phyloP scores from a whole-genome alignment of 768 basidiomycete species.

The Phanerodontia chrysosporium region DNA sequence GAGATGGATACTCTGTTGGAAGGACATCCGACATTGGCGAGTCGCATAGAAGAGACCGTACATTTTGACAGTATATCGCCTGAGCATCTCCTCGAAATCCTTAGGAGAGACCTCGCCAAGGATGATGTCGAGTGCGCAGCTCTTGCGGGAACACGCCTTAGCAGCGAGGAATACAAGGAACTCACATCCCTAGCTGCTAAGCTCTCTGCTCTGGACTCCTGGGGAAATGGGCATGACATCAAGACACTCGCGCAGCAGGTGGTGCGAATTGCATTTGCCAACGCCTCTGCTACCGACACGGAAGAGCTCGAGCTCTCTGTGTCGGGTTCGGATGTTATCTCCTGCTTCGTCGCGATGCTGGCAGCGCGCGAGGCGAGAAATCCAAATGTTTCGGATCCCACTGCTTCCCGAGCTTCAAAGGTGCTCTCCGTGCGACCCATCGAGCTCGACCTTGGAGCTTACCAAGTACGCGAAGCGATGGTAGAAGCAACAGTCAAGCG shows the following conservation, averaged over 20 bases:
- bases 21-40: conserved; percentile 60
- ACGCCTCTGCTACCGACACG: neutral
- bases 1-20: conserved; percentile 59
- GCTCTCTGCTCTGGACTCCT: conserved; percentile 44
- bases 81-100: conserved; percentile 44
- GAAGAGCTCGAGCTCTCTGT: conserved; percentile 18
- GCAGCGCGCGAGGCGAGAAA: neutral
- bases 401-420: no score
- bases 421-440: no score
- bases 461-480: no score
- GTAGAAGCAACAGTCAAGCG: no score
- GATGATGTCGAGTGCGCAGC: conserved; percentile 34
- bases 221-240: conserved; percentile 71
- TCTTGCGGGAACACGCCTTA: conserved; percentile 31
- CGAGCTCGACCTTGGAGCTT: conserved; percentile 41
- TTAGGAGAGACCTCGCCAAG: conserved; percentile 45
- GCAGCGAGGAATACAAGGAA: conserved; percentile 25
- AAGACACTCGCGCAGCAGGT: conserved; percentile 48
- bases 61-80: conserved; percentile 48
- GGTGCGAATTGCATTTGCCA: conserved; percentile 36
- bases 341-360: conserved; percentile 16
- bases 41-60: conserved; percentile 63
- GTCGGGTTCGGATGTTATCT: conserved; percentile 25
- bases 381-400: no score
- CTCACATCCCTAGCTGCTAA: conserved; percentile 36